phyloP scores from a whole-genome alignment of 2,329 filamentous ascomycete genomes.

The Paraconiothyrium sp. region DNA sequence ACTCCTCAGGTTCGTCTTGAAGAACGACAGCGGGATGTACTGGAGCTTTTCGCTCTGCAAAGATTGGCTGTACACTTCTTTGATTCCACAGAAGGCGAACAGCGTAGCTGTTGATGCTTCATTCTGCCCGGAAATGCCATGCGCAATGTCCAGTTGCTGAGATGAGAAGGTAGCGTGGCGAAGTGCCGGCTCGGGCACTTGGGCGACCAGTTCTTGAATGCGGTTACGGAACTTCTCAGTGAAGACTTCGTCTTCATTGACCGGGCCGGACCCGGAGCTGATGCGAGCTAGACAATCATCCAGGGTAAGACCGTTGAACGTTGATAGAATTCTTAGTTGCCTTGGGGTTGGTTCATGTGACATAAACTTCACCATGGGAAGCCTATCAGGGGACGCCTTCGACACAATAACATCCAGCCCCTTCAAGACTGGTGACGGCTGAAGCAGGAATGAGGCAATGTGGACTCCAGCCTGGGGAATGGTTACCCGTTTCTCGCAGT shows the following conservation, averaged over 20 bases:
- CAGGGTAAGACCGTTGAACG: conserved; percentile 38
- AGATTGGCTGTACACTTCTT: conserved; percentile 51
- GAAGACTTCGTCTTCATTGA: conserved; percentile 34
- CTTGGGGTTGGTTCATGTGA: conserved; percentile 36
- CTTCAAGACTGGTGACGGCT: conserved; percentile 49
- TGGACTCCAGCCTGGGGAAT: conserved; percentile 59
- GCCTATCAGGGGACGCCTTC: conserved; percentile 49
- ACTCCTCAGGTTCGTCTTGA: conserved; percentile 55
- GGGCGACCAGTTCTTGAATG: conserved; percentile 49
- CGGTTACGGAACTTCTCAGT: conserved; percentile 40
- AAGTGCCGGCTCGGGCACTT: conserved; percentile 53
- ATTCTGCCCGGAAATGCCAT: conserved; percentile 35
- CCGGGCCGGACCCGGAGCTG: conserved; percentile 32
- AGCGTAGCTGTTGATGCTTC: conserved; percentile 47
- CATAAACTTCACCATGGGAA: conserved; percentile 56
- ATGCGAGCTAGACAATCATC: conserved; percentile 46
- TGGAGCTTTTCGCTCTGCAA: conserved; percentile 37
- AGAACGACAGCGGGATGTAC: conserved; percentile 57
- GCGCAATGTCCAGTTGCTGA: conserved; percentile 47
- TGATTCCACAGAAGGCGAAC: conserved; percentile 57
- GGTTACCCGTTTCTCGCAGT: conserved; percentile 41
- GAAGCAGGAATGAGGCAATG: conserved; percentile 51
- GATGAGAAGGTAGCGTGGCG: conserved; percentile 56
- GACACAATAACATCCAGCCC: conserved; percentile 58
- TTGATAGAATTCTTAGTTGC: conserved; percentile 33